Percentiles rank a stretch among this genome's conserved stretches.
Conservation (phyloP, 768 basidiomycete genomes). For the Serendipita sp. region DNA sequence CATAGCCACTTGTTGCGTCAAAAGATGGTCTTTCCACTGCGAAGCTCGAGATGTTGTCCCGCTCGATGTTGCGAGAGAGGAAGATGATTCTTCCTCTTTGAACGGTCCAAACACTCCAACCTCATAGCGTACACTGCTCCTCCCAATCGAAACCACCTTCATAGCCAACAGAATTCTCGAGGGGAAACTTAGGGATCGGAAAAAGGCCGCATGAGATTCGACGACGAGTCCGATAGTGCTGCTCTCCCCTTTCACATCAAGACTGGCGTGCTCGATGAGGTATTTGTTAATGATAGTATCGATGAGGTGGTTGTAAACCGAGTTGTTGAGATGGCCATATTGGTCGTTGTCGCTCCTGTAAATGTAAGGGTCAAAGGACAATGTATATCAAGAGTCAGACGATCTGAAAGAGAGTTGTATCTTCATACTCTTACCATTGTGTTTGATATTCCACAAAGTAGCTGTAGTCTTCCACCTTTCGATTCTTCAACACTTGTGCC, state of each 20-base stretch:
- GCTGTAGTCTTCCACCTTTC: background rate
- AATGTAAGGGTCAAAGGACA: background rate
- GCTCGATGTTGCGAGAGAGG: constrained; percentile 18
- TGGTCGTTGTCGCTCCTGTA: constrained; percentile 80
- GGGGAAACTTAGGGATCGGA: constrained; percentile 58
- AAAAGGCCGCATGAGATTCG: constrained; percentile 66
- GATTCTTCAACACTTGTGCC: background rate
- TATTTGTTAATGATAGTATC: constrained; percentile 73
- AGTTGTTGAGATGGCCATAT: constrained; percentile 68
- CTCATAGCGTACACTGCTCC: constrained; percentile 64
- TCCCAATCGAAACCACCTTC: constrained; percentile 49
- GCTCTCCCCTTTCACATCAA: constrained; percentile 30
- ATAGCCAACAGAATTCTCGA: constrained; percentile 54
- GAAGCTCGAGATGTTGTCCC: background rate
- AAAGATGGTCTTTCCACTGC: constrained; percentile 24
- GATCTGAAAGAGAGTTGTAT: background rate
- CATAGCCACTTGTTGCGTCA: constrained; percentile 20
- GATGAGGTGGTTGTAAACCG: constrained; percentile 66
- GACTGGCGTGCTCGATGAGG: constrained; percentile 47
- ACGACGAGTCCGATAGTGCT: constrained; percentile 62
- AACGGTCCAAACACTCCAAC: constrained; percentile 47
- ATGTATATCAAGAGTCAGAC: background rate
- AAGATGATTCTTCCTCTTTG: constrained; percentile 25
- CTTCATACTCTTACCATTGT: background rate
- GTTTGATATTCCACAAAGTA: constrained; percentile 2